Conservation (phyloP, 176 grass and related monocot genomes). For the Zizania latifolia region DNA sequence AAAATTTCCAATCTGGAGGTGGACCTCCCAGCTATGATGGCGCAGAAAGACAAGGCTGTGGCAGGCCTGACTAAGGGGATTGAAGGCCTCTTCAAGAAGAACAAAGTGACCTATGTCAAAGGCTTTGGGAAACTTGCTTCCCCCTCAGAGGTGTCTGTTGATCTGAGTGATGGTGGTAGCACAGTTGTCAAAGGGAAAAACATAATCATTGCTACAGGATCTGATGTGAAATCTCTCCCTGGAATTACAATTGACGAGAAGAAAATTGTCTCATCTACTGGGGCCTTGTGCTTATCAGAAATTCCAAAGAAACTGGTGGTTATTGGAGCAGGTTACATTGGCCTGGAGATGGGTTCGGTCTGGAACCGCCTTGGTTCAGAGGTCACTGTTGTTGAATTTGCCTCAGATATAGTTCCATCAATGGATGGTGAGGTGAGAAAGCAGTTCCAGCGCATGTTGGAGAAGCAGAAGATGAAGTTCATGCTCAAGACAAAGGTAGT, state of each 20-base stretch:
- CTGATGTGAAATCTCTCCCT: slow-evolving; percentile 91
- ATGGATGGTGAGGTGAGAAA: slow-evolving; percentile 94
- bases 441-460: slow-evolving; percentile 97
- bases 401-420: slow-evolving; percentile 80
- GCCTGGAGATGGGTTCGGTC: slow-evolving; percentile 98
- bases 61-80: slow-evolving; percentile 82
- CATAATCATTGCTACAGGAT: slow-evolving; percentile 92
- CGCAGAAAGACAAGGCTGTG: slow-evolving; percentile 96
- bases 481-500: slow-evolving; percentile 98
- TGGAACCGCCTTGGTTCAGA: slow-evolving; percentile 94
- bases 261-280: slow-evolving; percentile 97
- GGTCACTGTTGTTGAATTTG: slow-evolving; percentile 96
- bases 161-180: slow-evolving; percentile 72
- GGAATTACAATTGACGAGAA: slow-evolving; percentile 94
- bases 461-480: slow-evolving; percentile 99
- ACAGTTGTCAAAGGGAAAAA: slow-evolving; percentile 82
- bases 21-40: slow-evolving; percentile 88
- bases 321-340: slow-evolving; percentile 95
- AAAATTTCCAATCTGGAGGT: slow-evolving; percentile 82
- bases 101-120: slow-evolving; percentile 97
- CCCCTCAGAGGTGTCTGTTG: slow-evolving; percentile 86
- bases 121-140: slow-evolving; percentile 75
- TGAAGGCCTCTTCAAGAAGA: slow-evolving; percentile 97
- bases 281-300: slow-evolving; percentile 65
- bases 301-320: slow-evolving; percentile 95